Evolutionary conservation across 352 stramenopile genomes (phyloP).

Genomic region (Pythium brachiatum): DNA sequence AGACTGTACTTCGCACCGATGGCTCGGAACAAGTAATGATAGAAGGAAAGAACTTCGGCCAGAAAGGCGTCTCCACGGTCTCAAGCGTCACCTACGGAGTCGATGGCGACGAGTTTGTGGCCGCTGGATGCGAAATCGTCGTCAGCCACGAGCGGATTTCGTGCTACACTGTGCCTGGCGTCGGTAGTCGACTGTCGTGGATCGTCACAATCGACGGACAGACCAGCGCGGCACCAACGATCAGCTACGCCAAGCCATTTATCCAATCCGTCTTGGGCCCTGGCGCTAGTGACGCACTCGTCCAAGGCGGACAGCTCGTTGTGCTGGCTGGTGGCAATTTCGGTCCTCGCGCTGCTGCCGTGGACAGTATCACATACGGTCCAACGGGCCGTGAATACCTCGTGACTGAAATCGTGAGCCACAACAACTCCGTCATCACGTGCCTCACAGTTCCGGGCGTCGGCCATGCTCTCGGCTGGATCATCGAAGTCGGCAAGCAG

Average conservation of each 20-base stretch:
- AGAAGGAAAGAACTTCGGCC: conserved; percentile 58
- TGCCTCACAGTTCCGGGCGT: conserved; percentile 50
- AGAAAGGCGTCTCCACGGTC: conserved; percentile 29
- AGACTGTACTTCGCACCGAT: conserved; percentile 46
- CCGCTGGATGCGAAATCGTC: conserved; percentile 38
- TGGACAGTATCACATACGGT: conserved; percentile 64
- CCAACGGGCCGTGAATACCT: conserved; percentile 49
- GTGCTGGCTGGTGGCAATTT: conserved; percentile 56
- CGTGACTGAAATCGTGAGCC: conserved; percentile 34
- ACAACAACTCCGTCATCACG: conserved; percentile 57
- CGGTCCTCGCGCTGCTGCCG: conserved; percentile 32
- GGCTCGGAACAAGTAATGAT: conserved; percentile 52
- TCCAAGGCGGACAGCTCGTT: conserved; percentile 41
- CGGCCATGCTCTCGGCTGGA: conserved; percentile 48
- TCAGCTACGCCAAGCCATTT: conserved; percentile 56
- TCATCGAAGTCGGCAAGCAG: conserved; percentile 57
- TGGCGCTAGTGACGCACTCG: conserved; percentile 29
- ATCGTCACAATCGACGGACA: conserved; percentile 58
- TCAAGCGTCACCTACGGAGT: conserved; percentile 51
- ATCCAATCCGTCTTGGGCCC: conserved; percentile 37
- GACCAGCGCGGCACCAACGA: conserved; percentile 44
- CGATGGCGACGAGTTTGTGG: conserved; percentile 41
- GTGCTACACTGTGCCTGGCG: conserved; percentile 44
- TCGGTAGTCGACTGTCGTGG: conserved; percentile 49
- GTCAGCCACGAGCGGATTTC: conserved; percentile 51